Evolutionary conservation across 2,329 filamentous ascomycete genomes (phyloP), one percentile per base, ranked within the genome.

Genomic region (Hypomyces rosellus): DNA sequence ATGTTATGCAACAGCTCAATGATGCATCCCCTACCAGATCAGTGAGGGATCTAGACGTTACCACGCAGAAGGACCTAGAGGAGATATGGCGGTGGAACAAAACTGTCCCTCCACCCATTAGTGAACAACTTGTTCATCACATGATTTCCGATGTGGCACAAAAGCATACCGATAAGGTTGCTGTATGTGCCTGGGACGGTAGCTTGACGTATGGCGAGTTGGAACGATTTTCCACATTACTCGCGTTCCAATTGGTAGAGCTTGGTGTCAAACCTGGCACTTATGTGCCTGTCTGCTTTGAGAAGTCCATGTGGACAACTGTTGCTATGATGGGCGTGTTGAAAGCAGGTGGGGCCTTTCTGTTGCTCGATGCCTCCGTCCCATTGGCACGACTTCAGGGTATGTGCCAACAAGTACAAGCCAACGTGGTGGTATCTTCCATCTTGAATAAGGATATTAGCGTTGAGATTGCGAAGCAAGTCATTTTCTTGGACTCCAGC

Each of bases 281-380:
- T 0, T 15, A 58, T 0, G 47, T 56, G 6, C 25, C 25, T 30
- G 25, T 30, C 25, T 30, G 25, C 9, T 30, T 30, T 6, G 25
- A 30, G 25, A 1, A 53, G 53, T 2, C 51, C 60, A 0, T 62
- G 60, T 0, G 59, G 22, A 56, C 61, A 0, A 46, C 61, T 8
- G 45, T 58, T 7, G 55, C 59, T 5, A 55, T 58, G 34, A n/a
- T 63, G 22, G 68, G 71, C 45, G 22, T 46, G n/a, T 34, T 46
- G 7, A 46, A 46, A 18, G 44, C 44, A 14, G 20, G 36, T 5
- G 30, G 34, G 2, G 30, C 44, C 3, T 46, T 20, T 18, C n/a
- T 46, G 34, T 34, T 34, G 18, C 18, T 46, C 5, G 44, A 46
- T 15, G 16, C 15, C 11, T 30, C 25, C 9, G 9, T 30, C 25